Base-by-base conservation (phyloP, 2,329 filamentous ascomycete species). In the Fusarium sp. region DNA sequence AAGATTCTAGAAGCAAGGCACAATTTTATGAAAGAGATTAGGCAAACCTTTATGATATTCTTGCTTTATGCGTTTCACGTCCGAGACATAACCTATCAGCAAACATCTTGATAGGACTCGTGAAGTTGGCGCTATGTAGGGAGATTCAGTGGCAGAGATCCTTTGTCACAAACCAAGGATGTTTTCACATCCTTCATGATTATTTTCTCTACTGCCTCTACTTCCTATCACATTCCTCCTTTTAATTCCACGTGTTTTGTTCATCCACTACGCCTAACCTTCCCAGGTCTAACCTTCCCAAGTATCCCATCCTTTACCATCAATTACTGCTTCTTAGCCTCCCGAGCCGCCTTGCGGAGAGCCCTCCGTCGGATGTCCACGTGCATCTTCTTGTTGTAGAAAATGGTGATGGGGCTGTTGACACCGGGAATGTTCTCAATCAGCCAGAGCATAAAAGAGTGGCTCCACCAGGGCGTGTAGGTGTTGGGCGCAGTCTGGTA, bases 381-480 rank as follows among this genome's bases (percentile, higher is more conserved):
- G 81, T 98, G 95, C 92, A 97, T 95, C 75, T 85, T 86, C 74
- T 87, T 83, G 81, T 90, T 91, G 78, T 85, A 82, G 76, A 80
- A 83, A 45, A 90, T 84, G 13, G 83, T 85, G 24, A 88, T 56
- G 16, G 81, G 80, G 77, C 84, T 86, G 60, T 85, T 88, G 24
- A 85, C 83, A 7, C 89, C 89, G 35, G 88, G 79, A 1, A 89
- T 86, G 73, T 84, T 90, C 82, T 91, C 89, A 38, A 98, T 86
- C 66, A 90, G 90, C 93, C 94, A 98, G 74, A 96, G 92, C 91
- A 98, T 93, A 63, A 97, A 81, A 0, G 92, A 94, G 83, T 99
- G 96, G 75, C 90, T 93, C 95, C 95, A 98, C 86, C 93, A 98
- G 0, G 96, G 97, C 3, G 95, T 97, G 79, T 94, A 96, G 38